A percentile compares a stretch with the other conserved stretches of the same genome.
Evolutionary conservation across 75 land plant genomes (phyloP).

Genomic region (Ceratopteris richardii): DNA sequence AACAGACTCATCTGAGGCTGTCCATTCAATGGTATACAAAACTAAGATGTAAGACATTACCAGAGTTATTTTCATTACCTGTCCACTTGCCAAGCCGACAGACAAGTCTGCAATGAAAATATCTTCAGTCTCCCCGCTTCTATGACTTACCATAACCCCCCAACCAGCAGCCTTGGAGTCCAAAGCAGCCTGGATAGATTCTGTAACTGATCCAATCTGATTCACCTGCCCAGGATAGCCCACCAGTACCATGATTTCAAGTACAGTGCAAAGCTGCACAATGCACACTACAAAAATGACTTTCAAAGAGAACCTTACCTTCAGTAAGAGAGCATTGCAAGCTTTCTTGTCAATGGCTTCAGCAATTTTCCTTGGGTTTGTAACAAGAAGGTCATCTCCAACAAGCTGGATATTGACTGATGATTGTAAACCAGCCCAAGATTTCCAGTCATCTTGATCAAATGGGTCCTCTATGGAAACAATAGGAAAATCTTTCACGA

Average conservation of each 20-base stretch:
- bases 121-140: slow-evolving; percentile 98
- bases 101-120: slow-evolving; percentile 94
- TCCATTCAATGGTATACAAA: too few relatives aligned
- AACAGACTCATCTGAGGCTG: too few relatives aligned
- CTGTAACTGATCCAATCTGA: slow-evolving; percentile 89
- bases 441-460: slow-evolving; percentile 95
- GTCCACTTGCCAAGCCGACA: slow-evolving; percentile 94
- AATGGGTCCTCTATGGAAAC: slow-evolving; percentile 97
- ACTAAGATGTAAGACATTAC: neutral
- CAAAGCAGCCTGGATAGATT: slow-evolving; percentile 88
- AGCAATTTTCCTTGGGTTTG: slow-evolving; percentile 83
- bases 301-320: slow-evolving; percentile 56
- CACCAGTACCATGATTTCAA: too few relatives aligned
- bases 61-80: slow-evolving; percentile 30
- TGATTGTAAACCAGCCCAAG: slow-evolving; percentile 69
- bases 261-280: too few relatives aligned
- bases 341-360: slow-evolving; percentile 80
- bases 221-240: slow-evolving; percentile 63
- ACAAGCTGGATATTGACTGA: slow-evolving; percentile 73
- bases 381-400: slow-evolving; percentile 91
- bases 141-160: slow-evolving; percentile 98
- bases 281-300: too few relatives aligned
- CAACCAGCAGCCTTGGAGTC: slow-evolving; percentile 95
- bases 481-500: slow-evolving; percentile 80
- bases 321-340: slow-evolving; percentile 78